phyloP scores from a whole-genome alignment of 768 basidiomycete species.

The Pleurotus tuber-regium region DNA sequence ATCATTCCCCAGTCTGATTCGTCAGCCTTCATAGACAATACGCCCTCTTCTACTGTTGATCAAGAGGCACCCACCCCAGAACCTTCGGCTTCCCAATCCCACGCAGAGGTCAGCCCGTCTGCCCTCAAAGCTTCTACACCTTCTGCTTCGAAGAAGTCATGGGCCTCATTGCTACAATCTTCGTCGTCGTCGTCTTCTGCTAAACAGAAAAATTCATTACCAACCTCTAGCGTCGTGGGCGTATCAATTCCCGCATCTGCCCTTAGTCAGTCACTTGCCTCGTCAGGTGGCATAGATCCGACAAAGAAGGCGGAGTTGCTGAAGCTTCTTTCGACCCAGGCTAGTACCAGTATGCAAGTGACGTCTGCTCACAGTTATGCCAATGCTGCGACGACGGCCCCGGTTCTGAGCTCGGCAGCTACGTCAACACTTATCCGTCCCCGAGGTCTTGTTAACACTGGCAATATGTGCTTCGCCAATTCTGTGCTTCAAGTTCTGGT shows the following conservation, averaged over 20 bases:
- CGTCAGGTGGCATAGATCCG: constrained; percentile 27
- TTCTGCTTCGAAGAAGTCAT: constrained; percentile 57
- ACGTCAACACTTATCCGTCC: constrained; percentile 45
- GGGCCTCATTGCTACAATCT: constrained; percentile 68
- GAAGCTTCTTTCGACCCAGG: constrained; percentile 40
- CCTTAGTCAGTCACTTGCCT: constrained; percentile 19
- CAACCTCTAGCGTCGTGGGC: constrained; percentile 69
- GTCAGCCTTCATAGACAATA: constrained; percentile 8
- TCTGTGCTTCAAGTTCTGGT: constrained; percentile 88
- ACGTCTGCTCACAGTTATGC: constrained; percentile 16
- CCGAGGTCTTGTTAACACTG: constrained; percentile 87
- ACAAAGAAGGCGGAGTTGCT: constrained; percentile 49
- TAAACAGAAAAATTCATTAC: constrained; percentile 47
- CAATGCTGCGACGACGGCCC: constrained; percentile 16
- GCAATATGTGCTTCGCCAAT: constrained; percentile 98
- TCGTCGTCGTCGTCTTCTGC: constrained; percentile 31
- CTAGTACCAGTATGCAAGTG: constrained; percentile 24
- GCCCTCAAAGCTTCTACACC: constrained; percentile 19
- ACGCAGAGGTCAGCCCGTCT: constrained; percentile 12
- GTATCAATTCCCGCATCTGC: constrained; percentile 64
- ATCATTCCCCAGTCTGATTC: constrained; percentile 14
- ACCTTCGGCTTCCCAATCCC: constrained; percentile 8
- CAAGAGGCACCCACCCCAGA: constrained; percentile 13
- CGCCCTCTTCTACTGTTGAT: constrained; percentile 16
- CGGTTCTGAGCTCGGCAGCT: constrained; percentile 11